Evolutionary conservation across 768 basidiomycete species (phyloP), one percentile per base, ranked within the genome.

Genomic region (Trametes elegans): DNA sequence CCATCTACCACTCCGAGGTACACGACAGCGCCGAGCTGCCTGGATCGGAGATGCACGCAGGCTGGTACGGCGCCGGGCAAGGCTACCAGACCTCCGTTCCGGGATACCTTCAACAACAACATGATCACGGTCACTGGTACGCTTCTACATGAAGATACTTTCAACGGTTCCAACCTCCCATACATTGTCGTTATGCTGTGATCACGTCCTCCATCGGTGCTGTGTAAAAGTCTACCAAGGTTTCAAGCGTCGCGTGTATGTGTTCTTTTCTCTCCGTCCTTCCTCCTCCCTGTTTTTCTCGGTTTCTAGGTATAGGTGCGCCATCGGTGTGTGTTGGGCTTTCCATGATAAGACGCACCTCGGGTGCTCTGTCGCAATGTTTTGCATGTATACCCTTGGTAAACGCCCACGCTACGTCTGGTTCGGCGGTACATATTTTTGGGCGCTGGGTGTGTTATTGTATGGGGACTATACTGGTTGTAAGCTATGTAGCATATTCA

Each of bases 401-500:
- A 53, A 41, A 52, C 52, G 52, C 45, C 49, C 52, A 57, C 56
- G 42, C 39, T 57, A 57, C 43, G 36, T 38, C 27, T 32, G 32
- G 5, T 34, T 31, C 32, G 23, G 32, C 47, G 42, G 41, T 57
- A 32, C 55, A 26, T 36, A 21, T 42, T 29, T 27, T 27, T 13
- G 3, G 21, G 38, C 24, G 40, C 32, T 35, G 10, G 21, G 38
- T 31, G n/a, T n/a, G n/a, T n/a, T n/a, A n/a, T 8, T 42, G 45
- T 48, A 43, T 28, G 36, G 45, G 52, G 45, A 52, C 50, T 52
- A 11, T 24, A 29, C 39, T 40, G 16, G 29, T 27, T 55, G 53
- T 55, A 55, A 48, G 53, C 32, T 48, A 35, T 55, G 53, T 55
- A 55, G 53, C 53, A 55, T 55, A 55, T 35, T 29, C 44, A 8